phyloP scores from a whole-genome alignment of 2,329 filamentous ascomycete genomes.

The Alternaria metachromatica region DNA sequence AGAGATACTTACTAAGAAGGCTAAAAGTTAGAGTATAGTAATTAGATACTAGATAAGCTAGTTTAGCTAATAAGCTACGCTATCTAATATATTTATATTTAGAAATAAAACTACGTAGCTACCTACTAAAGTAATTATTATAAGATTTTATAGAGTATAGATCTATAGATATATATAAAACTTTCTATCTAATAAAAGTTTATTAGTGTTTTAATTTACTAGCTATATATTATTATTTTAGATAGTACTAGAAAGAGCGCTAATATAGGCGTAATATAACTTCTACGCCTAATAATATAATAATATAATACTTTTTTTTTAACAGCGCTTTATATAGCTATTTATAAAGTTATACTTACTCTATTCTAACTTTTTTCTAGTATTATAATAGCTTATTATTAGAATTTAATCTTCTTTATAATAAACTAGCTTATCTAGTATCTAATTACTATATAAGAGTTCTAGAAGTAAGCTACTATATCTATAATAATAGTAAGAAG shows the following conservation, averaged over 20 bases:
- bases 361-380: neutral
- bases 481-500: too few species aligned
- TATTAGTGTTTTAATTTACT: neutral
- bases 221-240: neutral
- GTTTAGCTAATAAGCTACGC: neutral
- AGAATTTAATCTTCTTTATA: neutral
- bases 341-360: neutral
- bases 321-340: neutral
- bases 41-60: neutral
- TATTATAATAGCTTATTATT: neutral
- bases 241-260: neutral
- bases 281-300: neutral
- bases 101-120: neutral
- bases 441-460: too few species aligned
- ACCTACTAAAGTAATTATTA: neutral
- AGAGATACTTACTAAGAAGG: too few species aligned
- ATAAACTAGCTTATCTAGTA: too few species aligned
- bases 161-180: neutral
- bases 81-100: neutral
- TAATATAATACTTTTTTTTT: neutral
- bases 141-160: neutral
- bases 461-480: too few species aligned
- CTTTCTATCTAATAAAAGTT: neutral
- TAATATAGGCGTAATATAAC: neutral
- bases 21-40: too few species aligned